Percentiles rank a stretch among this genome's conserved stretches.
These are phyloP conservation scores for Diversispora epigaea DNA, from an alignment of 192 early-diverging fungal genomes.

Conservation along the genomic window DNA sequence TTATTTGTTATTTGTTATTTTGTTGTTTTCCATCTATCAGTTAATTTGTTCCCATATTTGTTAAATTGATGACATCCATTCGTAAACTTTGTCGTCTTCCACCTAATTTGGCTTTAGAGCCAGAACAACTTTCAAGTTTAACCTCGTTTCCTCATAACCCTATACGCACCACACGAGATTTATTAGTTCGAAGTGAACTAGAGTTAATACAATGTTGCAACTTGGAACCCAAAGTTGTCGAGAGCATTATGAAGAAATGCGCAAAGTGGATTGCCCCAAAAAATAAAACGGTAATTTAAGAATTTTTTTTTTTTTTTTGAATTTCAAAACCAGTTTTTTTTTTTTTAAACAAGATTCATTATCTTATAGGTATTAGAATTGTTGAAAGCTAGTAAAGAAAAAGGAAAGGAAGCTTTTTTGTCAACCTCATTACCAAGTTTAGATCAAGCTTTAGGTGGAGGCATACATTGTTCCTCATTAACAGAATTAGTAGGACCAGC, in stretches of 20 bases:
- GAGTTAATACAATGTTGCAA: slow-evolving; percentile 26
- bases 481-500: slow-evolving; percentile 28
- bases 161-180: slow-evolving; percentile 7
- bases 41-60: no score
- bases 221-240: slow-evolving; percentile 1
- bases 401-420: slow-evolving; percentile 15
- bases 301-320: not conserved
- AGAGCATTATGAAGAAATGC: not conserved
- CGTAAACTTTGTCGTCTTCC: no score
- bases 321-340: not conserved
- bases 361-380: not conserved
- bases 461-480: slow-evolving; percentile 21
- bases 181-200: slow-evolving; percentile 10
- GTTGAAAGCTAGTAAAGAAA: not conserved
- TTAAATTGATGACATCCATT: no score
- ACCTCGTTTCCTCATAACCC: not conserved
- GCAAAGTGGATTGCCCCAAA: slow-evolving; percentile 19
- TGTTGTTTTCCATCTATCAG: no score
- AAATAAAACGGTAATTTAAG: not conserved
- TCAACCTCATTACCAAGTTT: slow-evolving; percentile 13
- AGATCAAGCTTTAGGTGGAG: slow-evolving; percentile 22
- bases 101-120: no score
- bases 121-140: no score
- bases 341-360: not conserved
- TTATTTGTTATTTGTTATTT: no score